Percentiles rank a stretch among this genome's conserved stretches.
Evolutionary conservation across 2,329 filamentous ascomycete genomes (phyloP).

Genomic region (Sclerotinia nivalis): DNA sequence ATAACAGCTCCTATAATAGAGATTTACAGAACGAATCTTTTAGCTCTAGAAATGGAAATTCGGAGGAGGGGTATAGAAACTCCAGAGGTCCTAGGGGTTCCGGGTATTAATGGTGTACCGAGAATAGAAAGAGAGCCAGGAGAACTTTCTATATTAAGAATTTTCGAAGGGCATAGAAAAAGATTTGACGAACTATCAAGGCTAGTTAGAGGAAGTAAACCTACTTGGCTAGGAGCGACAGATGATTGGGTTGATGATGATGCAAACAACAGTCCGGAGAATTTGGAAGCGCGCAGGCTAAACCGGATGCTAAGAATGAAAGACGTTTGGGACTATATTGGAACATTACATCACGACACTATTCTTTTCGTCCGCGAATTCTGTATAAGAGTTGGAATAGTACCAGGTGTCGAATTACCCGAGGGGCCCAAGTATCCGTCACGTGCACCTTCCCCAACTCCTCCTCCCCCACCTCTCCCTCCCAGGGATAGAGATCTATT

Average conservation of each 20-base stretch:
- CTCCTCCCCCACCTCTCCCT: not conserved
- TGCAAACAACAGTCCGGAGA: not conserved
- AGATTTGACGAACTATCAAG: not conserved
- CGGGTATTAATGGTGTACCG: not conserved
- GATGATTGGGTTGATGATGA: constrained; percentile 6
- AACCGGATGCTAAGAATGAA: not conserved
- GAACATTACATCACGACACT: not conserved
- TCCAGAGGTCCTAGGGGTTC: not conserved
- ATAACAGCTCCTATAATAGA: not conserved
- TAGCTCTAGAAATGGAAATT: not conserved
- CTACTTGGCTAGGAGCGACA: not conserved
- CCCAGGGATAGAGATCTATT: not conserved
- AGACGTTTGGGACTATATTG: constrained; percentile 3
- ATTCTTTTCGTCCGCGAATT: not conserved
- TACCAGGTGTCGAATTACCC: not conserved
- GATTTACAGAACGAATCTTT: not conserved
- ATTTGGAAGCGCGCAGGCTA: not conserved
- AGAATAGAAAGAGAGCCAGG: not conserved
- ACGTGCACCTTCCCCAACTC: not conserved
- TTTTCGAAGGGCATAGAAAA: too few species aligned
- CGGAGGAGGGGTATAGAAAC: not conserved
- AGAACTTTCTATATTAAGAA: not conserved
- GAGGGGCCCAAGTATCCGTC: not conserved
- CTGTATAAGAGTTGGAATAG: not conserved
- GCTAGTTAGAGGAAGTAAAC: not conserved